Base-by-base conservation (phyloP, 1,139 yeast genomes). In the Geotrichum australiense region DNA sequence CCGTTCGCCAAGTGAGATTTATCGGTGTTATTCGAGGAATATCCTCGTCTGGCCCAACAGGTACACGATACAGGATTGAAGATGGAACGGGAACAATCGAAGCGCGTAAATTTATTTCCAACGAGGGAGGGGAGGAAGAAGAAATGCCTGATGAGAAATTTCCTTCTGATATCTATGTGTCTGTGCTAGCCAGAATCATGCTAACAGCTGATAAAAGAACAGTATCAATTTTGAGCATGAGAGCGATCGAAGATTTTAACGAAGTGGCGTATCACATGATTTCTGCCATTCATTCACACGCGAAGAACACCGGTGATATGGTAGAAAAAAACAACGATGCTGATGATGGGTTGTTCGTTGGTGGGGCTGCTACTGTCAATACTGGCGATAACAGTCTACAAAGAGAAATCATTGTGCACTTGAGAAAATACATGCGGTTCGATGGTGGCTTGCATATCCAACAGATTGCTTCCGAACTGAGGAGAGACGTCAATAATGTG, bases 31-130 rank as follows among this genome's bases (percentile, higher is more conserved):
- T 39, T 16, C 29, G 42, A n/a, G 34, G 33, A 7, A 34, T 39
- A 21, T 5, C 20, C 15, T 29, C 24, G n/a, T n/a, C 14, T 11
- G 16, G 29, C 15, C 31, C 35, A 3, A 39, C 38, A 5, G 38
- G 42, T 20, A 27, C 15, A 16, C 27, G 34, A 3, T 39, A 19
- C 34, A 22, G 38, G 12, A 26, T 39, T 22, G 42, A 39, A 19
- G 42, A 39, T 27, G 42, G 42, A 3, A 39, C 42, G 10, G 42
- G 42, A 10, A 39, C 29, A 30, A 18, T 39, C 12, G 38, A 33
- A 10, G 42, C 38, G 16, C 27, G 29, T 4, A 34, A 19, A 8
- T 33, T 33, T 24, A 37, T 14, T 15, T 22, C 30, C 15, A 26
- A 7, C 10, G 37, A 22, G 7, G 33, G 16, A 5, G 28, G 12